phyloP scores from a whole-genome alignment of 2,329 filamentous ascomycete species.

The Cryphonectria japonica region DNA sequence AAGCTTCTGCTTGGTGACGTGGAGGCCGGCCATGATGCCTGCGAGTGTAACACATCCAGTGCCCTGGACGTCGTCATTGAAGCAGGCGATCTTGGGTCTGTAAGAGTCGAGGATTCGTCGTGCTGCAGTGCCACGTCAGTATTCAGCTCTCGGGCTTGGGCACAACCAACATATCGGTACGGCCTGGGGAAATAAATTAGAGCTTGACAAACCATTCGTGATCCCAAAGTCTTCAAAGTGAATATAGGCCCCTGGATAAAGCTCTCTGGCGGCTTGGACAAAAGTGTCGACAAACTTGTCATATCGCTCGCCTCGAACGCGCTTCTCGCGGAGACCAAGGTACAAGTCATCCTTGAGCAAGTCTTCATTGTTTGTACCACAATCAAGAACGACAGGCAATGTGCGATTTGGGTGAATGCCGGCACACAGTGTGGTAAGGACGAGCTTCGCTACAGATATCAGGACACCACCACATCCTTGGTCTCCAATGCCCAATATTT shows the following conservation, averaged over 20 bases:
- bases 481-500: conserved; percentile 88
- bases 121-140: conserved; percentile 45
- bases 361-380: conserved; percentile 79
- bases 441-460: conserved; percentile 83
- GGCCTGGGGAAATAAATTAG: too few species aligned
- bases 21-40: conserved; percentile 75
- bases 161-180: neutral
- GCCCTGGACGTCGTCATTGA: conserved; percentile 91
- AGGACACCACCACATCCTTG: conserved; percentile 85
- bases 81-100: conserved; percentile 74
- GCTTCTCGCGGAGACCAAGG: conserved; percentile 69
- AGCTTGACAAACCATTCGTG: conserved; percentile 57
- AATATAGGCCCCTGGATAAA: conserved; percentile 80
- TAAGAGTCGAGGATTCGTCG: conserved; percentile 78
- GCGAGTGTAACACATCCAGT: conserved; percentile 87
- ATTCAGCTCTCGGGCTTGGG: neutral
- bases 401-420: conserved; percentile 81
- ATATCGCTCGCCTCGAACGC: conserved; percentile 73
- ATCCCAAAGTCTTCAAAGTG: conserved; percentile 92
- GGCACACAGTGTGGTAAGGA: conserved; percentile 82
- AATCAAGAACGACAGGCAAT: conserved; percentile 81
- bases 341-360: conserved; percentile 79
- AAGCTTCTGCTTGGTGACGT: conserved; percentile 69
- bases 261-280: conserved; percentile 66
- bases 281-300: conserved; percentile 79